Evolutionary conservation across 805 yeast species (phyloP).

Genomic region (Nakazawaea wickerhamii): DNA sequence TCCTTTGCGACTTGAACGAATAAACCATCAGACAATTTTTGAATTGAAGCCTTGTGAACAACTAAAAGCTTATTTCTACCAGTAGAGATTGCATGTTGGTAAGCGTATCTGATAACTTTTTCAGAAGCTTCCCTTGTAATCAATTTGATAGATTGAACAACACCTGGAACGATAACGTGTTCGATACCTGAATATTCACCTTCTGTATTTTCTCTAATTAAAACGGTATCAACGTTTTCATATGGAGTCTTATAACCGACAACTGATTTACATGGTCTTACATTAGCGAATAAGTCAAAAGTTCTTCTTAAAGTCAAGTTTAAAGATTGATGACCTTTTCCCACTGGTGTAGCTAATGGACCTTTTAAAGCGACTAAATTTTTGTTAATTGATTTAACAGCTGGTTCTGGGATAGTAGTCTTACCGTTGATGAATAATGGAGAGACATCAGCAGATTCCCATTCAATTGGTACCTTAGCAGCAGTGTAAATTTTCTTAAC

Average conservation of each 20-base stretch:
- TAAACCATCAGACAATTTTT: constrained; percentile 97
- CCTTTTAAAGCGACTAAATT: constrained; percentile 96
- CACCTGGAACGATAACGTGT: constrained; percentile 97
- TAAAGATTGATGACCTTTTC: constrained; percentile 97
- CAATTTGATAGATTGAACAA: constrained; percentile 94
- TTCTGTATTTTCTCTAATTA: constrained; percentile 98
- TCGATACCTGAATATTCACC: constrained; percentile 99
- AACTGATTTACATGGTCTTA: constrained; percentile 92
- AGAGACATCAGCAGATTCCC: constrained; percentile 96
- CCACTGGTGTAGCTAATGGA: constrained; percentile 97
- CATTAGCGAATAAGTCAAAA: constrained; percentile 92
- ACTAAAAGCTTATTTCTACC: constrained; percentile 85
- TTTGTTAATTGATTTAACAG: constrained; percentile 87
- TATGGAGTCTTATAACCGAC: constrained; percentile 92
- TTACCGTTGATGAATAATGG: constrained; percentile 88
- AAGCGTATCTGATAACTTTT: constrained; percentile 94
- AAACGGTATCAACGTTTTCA: constrained; percentile 84
- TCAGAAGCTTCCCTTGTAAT: constrained; percentile 96
- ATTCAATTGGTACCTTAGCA: constrained; percentile 91
- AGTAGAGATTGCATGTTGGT: constrained; percentile 88
- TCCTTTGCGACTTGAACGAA: constrained; percentile 90
- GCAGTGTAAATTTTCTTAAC: constrained; percentile 91
- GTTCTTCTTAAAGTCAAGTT: constrained; percentile 97
- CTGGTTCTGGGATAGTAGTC: constrained; percentile 88
- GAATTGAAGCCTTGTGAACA: constrained; percentile 97